Conservation (phyloP, 164 flowering plant species). For the Aristolochia contorta region DNA sequence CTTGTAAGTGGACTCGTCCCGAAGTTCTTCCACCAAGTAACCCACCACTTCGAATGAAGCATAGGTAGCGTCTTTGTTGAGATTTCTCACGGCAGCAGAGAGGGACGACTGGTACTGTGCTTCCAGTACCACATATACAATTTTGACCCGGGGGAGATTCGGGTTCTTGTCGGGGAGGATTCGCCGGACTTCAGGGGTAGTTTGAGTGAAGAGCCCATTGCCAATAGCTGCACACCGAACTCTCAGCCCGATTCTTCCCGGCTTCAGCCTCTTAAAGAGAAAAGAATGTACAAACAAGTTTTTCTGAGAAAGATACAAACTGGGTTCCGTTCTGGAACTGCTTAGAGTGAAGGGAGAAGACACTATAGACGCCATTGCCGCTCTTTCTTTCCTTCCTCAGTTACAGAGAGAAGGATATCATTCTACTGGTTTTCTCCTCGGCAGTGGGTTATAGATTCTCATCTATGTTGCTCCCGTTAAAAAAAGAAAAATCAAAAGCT, state of each 20-base stretch:
- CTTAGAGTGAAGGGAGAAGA: slow-evolving; percentile 64
- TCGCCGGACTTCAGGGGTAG: slow-evolving; percentile 79
- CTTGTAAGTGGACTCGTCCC: slow-evolving; percentile 53
- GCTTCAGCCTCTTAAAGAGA: slow-evolving; percentile 45
- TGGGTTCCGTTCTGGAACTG: slow-evolving; percentile 38
- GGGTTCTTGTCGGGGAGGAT: slow-evolving; percentile 53
- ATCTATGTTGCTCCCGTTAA: background rate
- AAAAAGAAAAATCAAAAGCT: background rate
- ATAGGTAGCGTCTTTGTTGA: slow-evolving; percentile 33
- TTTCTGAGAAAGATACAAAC: slow-evolving; percentile 58
- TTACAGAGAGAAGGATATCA: background rate
- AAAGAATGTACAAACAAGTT: slow-evolving; percentile 64
- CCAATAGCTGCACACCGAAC: slow-evolving; percentile 65
- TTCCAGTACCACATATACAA: slow-evolving; percentile 93
- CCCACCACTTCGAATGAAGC: slow-evolving; percentile 88
- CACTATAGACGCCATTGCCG: slow-evolving; percentile 67
- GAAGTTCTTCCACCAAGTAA: slow-evolving; percentile 93
- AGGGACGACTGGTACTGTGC: slow-evolving; percentile 96
- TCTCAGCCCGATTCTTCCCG: slow-evolving; percentile 22
- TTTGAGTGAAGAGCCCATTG: slow-evolving; percentile 94
- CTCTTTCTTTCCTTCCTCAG: background rate
- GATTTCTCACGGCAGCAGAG: slow-evolving; percentile 59
- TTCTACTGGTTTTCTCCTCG: background rate
- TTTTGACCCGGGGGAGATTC: slow-evolving; percentile 66
- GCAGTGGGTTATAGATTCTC: too few relatives aligned